Percentiles rank a stretch among this genome's conserved stretches.
Conservation (phyloP, 2,329 filamentous ascomycete species). For the Colletotrichum agaves region DNA sequence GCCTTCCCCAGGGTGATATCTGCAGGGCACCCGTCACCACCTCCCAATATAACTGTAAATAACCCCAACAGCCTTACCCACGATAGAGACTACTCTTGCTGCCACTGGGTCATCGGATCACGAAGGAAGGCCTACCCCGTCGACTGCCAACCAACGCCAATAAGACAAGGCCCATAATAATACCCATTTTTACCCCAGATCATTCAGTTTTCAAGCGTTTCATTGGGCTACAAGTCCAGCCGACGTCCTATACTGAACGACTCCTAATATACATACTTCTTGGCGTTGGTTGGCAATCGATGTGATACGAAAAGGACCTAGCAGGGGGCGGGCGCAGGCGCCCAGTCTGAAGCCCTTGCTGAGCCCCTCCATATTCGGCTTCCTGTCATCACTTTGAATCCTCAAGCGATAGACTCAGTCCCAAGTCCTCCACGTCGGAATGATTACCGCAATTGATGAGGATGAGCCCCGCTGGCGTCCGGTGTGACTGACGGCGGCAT, state of each 20-base stretch:
- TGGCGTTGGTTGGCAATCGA: too few species aligned
- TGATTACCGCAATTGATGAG: background rate
- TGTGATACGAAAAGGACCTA: too few species aligned
- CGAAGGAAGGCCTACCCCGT: slow-evolving; percentile 5
- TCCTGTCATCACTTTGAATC: background rate
- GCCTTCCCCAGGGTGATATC: background rate
- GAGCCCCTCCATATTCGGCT: background rate
- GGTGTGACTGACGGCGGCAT: slow-evolving; percentile 32
- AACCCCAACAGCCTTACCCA: background rate
- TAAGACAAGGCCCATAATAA: too few species aligned
- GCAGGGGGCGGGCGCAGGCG: background rate
- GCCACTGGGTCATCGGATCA: too few species aligned
- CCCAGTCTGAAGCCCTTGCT: background rate
- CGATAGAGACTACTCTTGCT: background rate
- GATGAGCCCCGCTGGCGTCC: background rate
- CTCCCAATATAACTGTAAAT: background rate
- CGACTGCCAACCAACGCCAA: too few species aligned
- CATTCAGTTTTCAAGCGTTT: too few species aligned
- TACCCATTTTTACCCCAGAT: too few species aligned
- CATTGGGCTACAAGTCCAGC: too few species aligned
- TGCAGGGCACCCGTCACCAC: too few species aligned
- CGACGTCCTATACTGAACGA: too few species aligned
- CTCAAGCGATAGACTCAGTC: slow-evolving; percentile 2
- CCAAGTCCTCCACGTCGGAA: background rate
- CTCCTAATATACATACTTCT: too few species aligned